These are phyloP conservation scores for Exophiala alcalophila DNA, from an alignment of 2,329 filamentous ascomycete species.

Conservation along the genomic window DNA sequence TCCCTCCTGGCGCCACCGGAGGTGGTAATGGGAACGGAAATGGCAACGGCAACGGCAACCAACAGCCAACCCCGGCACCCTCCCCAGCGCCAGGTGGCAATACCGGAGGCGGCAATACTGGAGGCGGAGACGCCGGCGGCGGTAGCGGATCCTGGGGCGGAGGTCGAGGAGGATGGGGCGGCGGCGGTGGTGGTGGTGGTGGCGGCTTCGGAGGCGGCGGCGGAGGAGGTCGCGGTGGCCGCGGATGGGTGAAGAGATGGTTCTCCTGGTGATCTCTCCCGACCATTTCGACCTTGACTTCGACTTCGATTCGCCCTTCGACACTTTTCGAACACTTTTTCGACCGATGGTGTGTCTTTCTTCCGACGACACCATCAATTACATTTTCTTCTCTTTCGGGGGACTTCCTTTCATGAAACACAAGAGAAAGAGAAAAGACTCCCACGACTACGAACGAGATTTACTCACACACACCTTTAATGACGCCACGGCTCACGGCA, in stretches of 20 bases:
- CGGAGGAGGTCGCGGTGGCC: neutral
- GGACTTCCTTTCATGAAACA: neutral
- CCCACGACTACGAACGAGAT: too few relatives aligned
- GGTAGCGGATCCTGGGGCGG: conserved; percentile 2
- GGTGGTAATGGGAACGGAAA: too few relatives aligned
- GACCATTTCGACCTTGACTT: too few relatives aligned
- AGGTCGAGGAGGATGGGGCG: conserved; percentile 1
- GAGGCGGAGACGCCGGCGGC: neutral
- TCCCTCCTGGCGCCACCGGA: too few relatives aligned
- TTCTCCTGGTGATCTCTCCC: neutral
- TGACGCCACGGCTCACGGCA: too few relatives aligned
- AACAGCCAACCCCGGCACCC: too few relatives aligned
- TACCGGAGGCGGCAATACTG: too few relatives aligned
- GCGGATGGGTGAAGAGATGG: conserved; percentile 1
- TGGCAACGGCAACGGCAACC: too few relatives aligned
- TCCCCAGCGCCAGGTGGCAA: neutral
- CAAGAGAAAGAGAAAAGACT: neutral
- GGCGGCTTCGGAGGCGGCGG: neutral
- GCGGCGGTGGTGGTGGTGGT: neutral
- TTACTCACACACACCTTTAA: too few relatives aligned
- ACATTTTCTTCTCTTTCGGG: neutral
- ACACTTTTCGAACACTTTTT: too few relatives aligned
- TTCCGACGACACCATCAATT: neutral
- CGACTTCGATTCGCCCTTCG: neutral
- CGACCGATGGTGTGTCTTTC: too few relatives aligned